phyloP scores from a whole-genome alignment of 2,329 filamentous ascomycete species.

The Chalara sp. region DNA sequence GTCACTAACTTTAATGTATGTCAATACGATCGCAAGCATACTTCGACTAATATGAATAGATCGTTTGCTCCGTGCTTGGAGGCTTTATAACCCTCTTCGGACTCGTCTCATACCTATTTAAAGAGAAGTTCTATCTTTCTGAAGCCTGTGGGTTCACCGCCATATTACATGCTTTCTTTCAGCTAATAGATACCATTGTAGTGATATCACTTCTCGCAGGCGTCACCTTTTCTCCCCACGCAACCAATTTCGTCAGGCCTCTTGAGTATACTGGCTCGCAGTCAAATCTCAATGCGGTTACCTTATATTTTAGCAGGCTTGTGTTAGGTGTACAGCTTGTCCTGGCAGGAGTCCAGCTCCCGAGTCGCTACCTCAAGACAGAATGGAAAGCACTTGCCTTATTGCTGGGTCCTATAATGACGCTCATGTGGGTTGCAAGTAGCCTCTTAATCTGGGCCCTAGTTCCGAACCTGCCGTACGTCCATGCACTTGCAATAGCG shows the following conservation, averaged over 20 bases:
- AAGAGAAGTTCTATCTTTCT: slow-evolving; percentile 85
- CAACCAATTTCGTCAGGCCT: slow-evolving; percentile 68
- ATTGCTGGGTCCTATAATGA: slow-evolving; percentile 79
- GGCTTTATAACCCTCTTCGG: slow-evolving; percentile 90
- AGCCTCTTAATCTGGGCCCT: slow-evolving; percentile 72
- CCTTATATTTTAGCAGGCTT: slow-evolving; percentile 76
- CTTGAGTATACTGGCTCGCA: slow-evolving; percentile 62
- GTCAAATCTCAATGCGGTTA: slow-evolving; percentile 61
- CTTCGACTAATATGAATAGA: slow-evolving; percentile 5
- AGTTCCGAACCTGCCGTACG: slow-evolving; percentile 62
- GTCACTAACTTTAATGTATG: slow-evolving; percentile 41
- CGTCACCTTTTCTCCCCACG: slow-evolving; percentile 71
- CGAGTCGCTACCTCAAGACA: slow-evolving; percentile 69
- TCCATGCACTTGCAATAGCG: slow-evolving; percentile 73
- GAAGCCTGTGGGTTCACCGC: slow-evolving; percentile 64
- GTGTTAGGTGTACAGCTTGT: slow-evolving; percentile 89
- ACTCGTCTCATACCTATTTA: slow-evolving; percentile 80
- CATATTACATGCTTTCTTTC: background rate
- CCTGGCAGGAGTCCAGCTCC: slow-evolving; percentile 80
- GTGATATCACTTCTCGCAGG: slow-evolving; percentile 81
- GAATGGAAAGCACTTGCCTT: slow-evolving; percentile 73
- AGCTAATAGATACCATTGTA: slow-evolving; percentile 27
- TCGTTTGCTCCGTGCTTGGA: slow-evolving; percentile 62
- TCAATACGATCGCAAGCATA: too few relatives aligned
- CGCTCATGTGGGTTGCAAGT: slow-evolving; percentile 78